phyloP scores from a whole-genome alignment of 495 filamentous ascomycete genomes.

The Platismatia glauca region DNA sequence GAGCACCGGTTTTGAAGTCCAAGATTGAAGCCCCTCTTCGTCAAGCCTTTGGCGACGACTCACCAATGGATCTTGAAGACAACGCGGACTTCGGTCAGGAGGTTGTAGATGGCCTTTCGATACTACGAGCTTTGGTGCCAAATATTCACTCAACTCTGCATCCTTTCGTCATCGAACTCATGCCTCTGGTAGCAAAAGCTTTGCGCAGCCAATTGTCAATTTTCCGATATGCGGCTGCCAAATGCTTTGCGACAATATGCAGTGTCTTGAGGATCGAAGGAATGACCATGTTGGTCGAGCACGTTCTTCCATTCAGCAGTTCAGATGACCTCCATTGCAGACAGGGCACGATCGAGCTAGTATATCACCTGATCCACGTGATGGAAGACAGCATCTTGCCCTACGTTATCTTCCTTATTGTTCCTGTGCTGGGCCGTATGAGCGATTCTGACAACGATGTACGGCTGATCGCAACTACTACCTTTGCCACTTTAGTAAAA shows the following conservation, averaged over 20 bases:
- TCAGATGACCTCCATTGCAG: slow-evolving; percentile 79
- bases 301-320: slow-evolving; percentile 81
- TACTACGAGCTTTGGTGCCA: slow-evolving; percentile 79
- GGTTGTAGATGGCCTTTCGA: slow-evolving; percentile 86
- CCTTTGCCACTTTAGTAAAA: slow-evolving; percentile 94
- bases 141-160: slow-evolving; percentile 67
- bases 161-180: slow-evolving; percentile 65
- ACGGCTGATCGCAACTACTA: slow-evolving; percentile 87
- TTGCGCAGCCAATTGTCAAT: slow-evolving; percentile 80
- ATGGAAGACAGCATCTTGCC: slow-evolving; percentile 96
- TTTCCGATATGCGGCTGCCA: slow-evolving; percentile 91
- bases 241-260: slow-evolving; percentile 94
- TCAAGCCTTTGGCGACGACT: slow-evolving; percentile 61
- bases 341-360: slow-evolving; percentile 86
- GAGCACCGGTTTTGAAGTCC: slow-evolving; percentile 66
- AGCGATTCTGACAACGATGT: slow-evolving; percentile 96
- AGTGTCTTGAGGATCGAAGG: slow-evolving; percentile 89
- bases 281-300: slow-evolving; percentile 92
- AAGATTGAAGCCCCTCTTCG: slow-evolving; percentile 75
- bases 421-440: slow-evolving; percentile 98
- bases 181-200: slow-evolving; percentile 80
- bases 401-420: slow-evolving; percentile 97
- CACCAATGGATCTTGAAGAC: slow-evolving; percentile 60
- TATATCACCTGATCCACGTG: slow-evolving; percentile 93
- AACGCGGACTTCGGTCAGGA: slow-evolving; percentile 74